Base-by-base conservation (phyloP, 2,329 filamentous ascomycete species). In the Cladosporium sp. region DNA sequence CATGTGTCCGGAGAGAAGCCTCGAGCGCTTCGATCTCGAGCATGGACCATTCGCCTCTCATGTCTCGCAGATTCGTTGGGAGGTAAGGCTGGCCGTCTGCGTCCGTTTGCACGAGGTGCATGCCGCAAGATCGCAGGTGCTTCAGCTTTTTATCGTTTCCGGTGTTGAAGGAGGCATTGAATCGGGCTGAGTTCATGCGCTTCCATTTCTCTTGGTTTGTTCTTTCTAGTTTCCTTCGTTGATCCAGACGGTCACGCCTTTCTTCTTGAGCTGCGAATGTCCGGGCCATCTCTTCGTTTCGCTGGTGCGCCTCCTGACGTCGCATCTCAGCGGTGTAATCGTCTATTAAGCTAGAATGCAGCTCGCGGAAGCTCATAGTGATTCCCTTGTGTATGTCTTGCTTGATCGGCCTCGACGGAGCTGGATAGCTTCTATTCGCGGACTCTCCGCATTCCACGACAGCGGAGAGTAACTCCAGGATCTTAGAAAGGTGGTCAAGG, bases 41-140 rank as follows among this genome's bases (percentile, higher is more conserved):
- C 10, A 73, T 67, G 0, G 68, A 73, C 79, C 79, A 81, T 0
- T 70, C 66, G 64, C 23, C 66, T 8, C 67, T 73, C 46, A 1
- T 69, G 70, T 1, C 69, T 69, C 2, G 70, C 73, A n/a, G 76
- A 76, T 16, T 75, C 53, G 5, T 71, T 74, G 2, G 68, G 63
- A 10, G 53, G 49, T 66, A 83, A 79, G 5, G 78, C 64, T 1
- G 32, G 6, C 80, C 81, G 61, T 81, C 78, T 0, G 76, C 74
- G 58, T 82, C 80, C 26, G 69, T 66, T 28, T 76, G 74, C 10
- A 58, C 56, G 21, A 65, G 53, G 8, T 57, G 58, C 13, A 67
- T 54, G 26, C 36, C 57, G 2, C 67, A 68, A 5, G 67, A 62
- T 1, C 62, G 64, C 10, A 75, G 69, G 25, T 74, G 72, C 1